Evolutionary conservation across 495 filamentous ascomycete genomes (phyloP).

Genomic region (Hyaloscypha variabilis): DNA sequence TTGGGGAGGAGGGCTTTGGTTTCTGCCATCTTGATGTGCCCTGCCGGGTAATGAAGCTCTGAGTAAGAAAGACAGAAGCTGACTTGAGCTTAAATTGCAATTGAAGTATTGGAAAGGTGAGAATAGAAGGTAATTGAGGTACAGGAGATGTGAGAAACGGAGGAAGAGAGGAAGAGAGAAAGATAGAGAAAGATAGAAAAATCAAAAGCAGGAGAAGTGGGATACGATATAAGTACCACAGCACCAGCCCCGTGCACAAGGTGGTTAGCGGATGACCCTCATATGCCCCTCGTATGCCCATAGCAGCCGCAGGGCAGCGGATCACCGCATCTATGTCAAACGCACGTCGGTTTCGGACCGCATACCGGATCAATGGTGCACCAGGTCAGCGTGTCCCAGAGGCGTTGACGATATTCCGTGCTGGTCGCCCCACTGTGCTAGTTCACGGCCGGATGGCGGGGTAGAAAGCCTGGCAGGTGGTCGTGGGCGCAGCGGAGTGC

Average conservation of each 20-base stretch:
- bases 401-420: conserved; percentile 14
- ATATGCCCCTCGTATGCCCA: neutral
- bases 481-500: conserved; percentile 7
- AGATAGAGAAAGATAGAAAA: neutral
- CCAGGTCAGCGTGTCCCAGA: conserved; percentile 9
- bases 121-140: neutral
- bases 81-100: neutral
- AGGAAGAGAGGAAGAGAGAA: conserved; percentile 4
- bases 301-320: neutral
- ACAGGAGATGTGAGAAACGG: neutral
- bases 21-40: neutral
- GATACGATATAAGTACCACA: conserved; percentile 19
- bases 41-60: neutral
- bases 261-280: neutral
- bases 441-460: conserved; percentile 19
- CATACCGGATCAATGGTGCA: conserved; percentile 24
- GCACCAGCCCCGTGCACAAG: too few relatives aligned
- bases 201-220: conserved; percentile 1
- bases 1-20: conserved; percentile 51
- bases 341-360: conserved; percentile 21
- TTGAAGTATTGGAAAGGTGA: neutral
- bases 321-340: conserved; percentile 6
- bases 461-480: conserved; percentile 5
- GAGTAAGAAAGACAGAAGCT: neutral
- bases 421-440: conserved; percentile 8